phyloP scores from a whole-genome alignment of 129 eudicot species.

The Flaveria bidentis region DNA sequence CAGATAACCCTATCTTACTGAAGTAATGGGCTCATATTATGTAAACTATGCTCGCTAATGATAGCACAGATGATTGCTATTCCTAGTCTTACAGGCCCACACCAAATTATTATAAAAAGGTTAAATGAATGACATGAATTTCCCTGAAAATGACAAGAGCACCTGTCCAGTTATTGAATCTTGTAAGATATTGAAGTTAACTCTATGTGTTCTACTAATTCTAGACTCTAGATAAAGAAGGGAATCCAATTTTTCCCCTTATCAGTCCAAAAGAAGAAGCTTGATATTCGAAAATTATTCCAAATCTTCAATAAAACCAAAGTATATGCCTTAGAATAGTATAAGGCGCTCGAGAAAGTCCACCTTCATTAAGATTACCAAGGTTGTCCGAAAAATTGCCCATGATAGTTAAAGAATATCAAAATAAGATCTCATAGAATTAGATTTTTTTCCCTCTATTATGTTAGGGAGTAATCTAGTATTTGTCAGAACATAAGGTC shows the following conservation, averaged over 20 bases:
- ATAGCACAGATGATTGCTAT: slow-evolving; percentile 15
- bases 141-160: background rate
- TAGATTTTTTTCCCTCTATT: background rate
- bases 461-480: background rate
- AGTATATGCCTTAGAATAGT: background rate
- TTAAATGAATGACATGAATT: slow-evolving; percentile 13
- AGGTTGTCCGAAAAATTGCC: background rate
- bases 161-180: background rate
- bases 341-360: background rate
- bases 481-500: slow-evolving; percentile 8
- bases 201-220: background rate
- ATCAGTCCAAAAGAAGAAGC: background rate
- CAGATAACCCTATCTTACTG: background rate
- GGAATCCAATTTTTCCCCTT: background rate
- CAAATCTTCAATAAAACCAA: background rate
- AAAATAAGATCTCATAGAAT: slow-evolving; percentile 9
- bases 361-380: background rate
- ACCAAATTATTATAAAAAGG: background rate
- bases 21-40: slow-evolving; percentile 2
- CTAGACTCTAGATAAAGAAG: background rate
- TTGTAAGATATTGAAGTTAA: background rate
- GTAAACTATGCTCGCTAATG: background rate
- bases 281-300: background rate
- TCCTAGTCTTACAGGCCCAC: background rate
- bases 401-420: background rate